Evolutionary conservation across 2,329 filamentous ascomycete genomes (phyloP).

Genomic region (Shiraia bambusicola): DNA sequence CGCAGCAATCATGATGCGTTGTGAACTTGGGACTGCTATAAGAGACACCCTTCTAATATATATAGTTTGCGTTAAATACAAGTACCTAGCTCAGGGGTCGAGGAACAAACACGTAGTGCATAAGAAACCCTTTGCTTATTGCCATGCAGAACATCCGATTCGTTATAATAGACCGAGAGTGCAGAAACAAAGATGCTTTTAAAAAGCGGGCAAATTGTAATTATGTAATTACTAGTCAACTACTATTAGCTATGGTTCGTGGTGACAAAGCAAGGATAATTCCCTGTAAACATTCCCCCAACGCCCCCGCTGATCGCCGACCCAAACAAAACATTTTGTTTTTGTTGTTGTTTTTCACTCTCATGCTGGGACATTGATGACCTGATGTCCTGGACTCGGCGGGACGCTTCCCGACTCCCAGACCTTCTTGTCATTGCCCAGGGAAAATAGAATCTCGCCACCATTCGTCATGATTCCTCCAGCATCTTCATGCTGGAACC

Average conservation of each 20-base stretch:
- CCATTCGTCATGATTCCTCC: conserved; percentile 37
- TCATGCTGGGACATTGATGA: conserved; percentile 20
- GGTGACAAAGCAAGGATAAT: too few species aligned
- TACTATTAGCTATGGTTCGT: too few species aligned
- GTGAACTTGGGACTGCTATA: too few species aligned
- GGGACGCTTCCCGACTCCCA: conserved; percentile 39
- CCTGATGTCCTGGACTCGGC: conserved; percentile 37
- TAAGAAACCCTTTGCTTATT: too few species aligned
- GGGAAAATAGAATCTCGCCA: conserved; percentile 37
- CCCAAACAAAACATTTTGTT: background rate
- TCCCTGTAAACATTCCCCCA: too few species aligned
- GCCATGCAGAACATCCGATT: too few species aligned
- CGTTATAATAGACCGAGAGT: too few species aligned
- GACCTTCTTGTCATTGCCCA: conserved; percentile 29
- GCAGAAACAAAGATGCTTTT: too few species aligned
- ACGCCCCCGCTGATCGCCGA: background rate
- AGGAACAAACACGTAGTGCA: background rate
- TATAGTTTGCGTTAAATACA: too few species aligned
- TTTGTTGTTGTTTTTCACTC: background rate
- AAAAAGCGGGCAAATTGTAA: too few species aligned
- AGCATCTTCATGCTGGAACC: conserved; percentile 56
- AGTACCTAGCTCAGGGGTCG: background rate
- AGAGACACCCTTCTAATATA: too few species aligned
- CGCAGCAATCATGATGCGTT: background rate
- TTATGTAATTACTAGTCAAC: too few species aligned